Evolutionary conservation across 331 rosid species (phyloP).

Genomic region (Rhamnella rubrinervis): DNA sequence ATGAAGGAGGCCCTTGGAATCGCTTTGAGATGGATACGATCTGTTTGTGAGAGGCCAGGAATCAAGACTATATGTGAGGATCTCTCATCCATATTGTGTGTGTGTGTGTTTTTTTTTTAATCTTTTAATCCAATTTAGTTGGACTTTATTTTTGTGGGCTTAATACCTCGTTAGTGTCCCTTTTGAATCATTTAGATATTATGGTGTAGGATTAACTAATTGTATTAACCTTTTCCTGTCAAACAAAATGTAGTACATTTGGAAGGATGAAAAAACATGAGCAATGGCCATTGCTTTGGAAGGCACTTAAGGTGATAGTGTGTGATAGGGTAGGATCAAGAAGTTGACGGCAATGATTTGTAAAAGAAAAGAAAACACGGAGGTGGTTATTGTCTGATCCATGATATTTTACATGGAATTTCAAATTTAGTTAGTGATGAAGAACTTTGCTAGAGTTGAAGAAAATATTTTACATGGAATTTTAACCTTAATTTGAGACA

Average conservation of each 20-base stretch:
- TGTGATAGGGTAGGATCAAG: neutral
- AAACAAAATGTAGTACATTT: slow-evolving; percentile 31
- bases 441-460: too few species aligned
- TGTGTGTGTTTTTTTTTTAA: slow-evolving; percentile 14
- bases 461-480: too few species aligned
- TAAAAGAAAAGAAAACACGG: too few species aligned
- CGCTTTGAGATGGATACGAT: slow-evolving; percentile 68
- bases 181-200: slow-evolving; percentile 35
- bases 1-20: slow-evolving; percentile 91
- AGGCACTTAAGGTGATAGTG: neutral
- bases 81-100: slow-evolving; percentile 80
- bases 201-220: slow-evolving; percentile 31
- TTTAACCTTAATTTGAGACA: too few species aligned
- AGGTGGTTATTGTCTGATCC: too few species aligned
- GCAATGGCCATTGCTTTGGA: slow-evolving; percentile 10
- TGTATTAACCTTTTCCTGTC: slow-evolving; percentile 36
- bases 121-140: slow-evolving; percentile 20
- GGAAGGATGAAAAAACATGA: slow-evolving; percentile 35
- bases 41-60: slow-evolving; percentile 85
- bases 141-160: slow-evolving; percentile 43
- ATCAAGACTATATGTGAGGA: slow-evolving; percentile 93
- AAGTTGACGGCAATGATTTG: neutral
- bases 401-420: too few species aligned
- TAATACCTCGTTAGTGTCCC: slow-evolving; percentile 76
- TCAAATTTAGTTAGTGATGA: too few species aligned